Percentiles rank a stretch among this genome's conserved stretches.
Conservation (phyloP, 148 eudicot species). For the Gaultheria prostrata region DNA sequence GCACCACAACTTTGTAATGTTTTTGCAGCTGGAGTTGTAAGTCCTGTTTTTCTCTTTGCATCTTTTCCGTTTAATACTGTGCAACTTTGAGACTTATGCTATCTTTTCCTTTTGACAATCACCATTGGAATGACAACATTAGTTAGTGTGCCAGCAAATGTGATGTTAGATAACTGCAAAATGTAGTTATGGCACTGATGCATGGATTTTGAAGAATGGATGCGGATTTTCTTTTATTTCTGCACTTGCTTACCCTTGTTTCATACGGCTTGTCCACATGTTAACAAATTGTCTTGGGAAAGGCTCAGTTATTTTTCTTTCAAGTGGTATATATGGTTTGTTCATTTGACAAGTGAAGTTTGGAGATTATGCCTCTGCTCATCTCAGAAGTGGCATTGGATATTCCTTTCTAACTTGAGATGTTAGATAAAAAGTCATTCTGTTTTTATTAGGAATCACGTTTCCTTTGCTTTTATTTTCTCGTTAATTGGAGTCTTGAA, state of each 20-base stretch:
- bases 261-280: neutral
- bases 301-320: conserved; percentile 9
- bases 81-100: no score
- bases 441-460: neutral
- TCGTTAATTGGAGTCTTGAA: neutral
- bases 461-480: neutral
- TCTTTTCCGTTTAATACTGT: neutral
- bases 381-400: neutral
- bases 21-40: conserved; percentile 81
- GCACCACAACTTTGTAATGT: conserved; percentile 95
- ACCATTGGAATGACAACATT: neutral
- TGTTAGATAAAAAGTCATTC: neutral
- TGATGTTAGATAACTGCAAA: neutral
- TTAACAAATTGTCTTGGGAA: neutral
- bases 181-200: neutral
- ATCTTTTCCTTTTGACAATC: neutral
- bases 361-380: neutral
- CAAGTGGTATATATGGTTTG: neutral
- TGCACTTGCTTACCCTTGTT: neutral
- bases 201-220: no score
- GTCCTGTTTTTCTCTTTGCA: conserved; percentile 15
- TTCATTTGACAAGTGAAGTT: neutral
- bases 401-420: neutral
- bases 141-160: neutral
- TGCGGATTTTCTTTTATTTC: neutral